A percentile compares a stretch with the other conserved stretches of the same genome.
Evolutionary conservation across 768 basidiomycete genomes (phyloP).

Genomic region (Symmetrospora coprosmae): DNA sequence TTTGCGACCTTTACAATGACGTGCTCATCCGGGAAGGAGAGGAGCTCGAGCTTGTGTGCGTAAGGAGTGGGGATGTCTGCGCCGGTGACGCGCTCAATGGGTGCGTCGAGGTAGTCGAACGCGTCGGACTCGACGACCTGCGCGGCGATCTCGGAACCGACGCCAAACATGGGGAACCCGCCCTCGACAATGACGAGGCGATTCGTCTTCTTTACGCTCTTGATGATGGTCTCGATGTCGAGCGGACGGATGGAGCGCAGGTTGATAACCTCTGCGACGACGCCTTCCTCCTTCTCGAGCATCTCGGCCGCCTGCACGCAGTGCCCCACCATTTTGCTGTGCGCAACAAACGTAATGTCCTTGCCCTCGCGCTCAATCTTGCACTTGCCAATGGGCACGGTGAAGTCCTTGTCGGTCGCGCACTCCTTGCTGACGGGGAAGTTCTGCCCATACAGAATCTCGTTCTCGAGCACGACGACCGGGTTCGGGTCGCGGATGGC

Average conservation of each 20-base stretch:
- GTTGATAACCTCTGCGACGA: conserved; percentile 97
- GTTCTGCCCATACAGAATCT: conserved; percentile 92
- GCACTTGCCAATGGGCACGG: conserved; percentile 91
- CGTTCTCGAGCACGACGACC: conserved; percentile 97
- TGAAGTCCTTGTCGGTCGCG: conserved; percentile 86
- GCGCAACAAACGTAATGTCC: conserved; percentile 90
- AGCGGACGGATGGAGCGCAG: conserved; percentile 87
- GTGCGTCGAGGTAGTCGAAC: conserved; percentile 95
- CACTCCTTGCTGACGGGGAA: conserved; percentile 84
- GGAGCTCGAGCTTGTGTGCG: conserved; percentile 69
- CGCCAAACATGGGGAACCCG: conserved; percentile 96
- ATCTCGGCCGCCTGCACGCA: conserved; percentile 83
- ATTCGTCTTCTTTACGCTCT: conserved; percentile 97
- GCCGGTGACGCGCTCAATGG: conserved; percentile 92
- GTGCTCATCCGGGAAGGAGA: conserved; percentile 85
- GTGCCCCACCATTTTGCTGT: conserved; percentile 96
- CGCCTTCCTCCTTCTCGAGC: conserved; percentile 77
- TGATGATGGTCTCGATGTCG: conserved; percentile 92
- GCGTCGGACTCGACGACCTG: conserved; percentile 95
- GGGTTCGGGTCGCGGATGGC: conserved; percentile 98
- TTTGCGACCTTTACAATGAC: conserved; percentile 70
- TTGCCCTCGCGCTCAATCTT: conserved; percentile 86
- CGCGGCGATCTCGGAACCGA: conserved; percentile 95
- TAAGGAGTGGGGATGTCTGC: conserved; percentile 95
- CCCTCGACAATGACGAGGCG: conserved; percentile 88